A percentile compares a stretch with the other conserved stretches of the same genome.
phyloP scores from a whole-genome alignment of 805 yeast genomes.

The Ogataea glucozyma region DNA sequence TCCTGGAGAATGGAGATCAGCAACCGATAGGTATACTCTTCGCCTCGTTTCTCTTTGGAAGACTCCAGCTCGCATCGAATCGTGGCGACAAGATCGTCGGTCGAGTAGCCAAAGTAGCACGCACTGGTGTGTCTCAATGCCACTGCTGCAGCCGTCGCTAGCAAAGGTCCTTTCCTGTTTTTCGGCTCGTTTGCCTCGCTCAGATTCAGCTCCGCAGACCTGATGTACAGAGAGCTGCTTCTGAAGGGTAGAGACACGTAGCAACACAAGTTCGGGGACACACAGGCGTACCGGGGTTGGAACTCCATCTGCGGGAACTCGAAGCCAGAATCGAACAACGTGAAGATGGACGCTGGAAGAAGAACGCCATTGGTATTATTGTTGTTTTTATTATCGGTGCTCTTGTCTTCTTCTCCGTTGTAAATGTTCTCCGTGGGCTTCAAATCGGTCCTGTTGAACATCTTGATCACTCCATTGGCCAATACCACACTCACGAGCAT shows the following conservation, averaged over 20 bases:
- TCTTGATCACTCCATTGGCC: constrained; percentile 46
- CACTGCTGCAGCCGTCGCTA: constrained; percentile 55
- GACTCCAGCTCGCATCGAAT: constrained; percentile 48
- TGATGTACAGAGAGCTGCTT: constrained; percentile 24
- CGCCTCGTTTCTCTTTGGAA: constrained; percentile 22
- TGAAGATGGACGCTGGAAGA: constrained; percentile 38
- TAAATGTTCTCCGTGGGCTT: constrained; percentile 23
- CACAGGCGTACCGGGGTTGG: constrained; percentile 38
- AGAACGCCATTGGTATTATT: constrained; percentile 12
- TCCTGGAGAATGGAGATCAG: constrained; percentile 55
- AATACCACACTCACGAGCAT: constrained; percentile 41
- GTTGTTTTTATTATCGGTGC: background rate
- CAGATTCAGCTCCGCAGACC: constrained; percentile 24
- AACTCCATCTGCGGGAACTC: constrained; percentile 40
- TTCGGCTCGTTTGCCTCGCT: constrained; percentile 20
- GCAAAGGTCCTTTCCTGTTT: constrained; percentile 35
- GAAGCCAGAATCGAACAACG: constrained; percentile 57
- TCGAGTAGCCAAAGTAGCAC: constrained; percentile 63
- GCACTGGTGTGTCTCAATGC: constrained; percentile 70
- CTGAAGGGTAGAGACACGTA: constrained; percentile 34
- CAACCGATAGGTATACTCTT: constrained; percentile 36
- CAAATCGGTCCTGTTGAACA: constrained; percentile 43
- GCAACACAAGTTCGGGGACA: constrained; percentile 56
- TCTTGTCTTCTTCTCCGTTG: constrained; percentile 8
- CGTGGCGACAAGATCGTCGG: constrained; percentile 69